A percentile compares a stretch with the other conserved stretches of the same genome.
These are phyloP conservation scores for Craspedostauros australis DNA, from an alignment of 108 stramenopile genomes.

Conservation along the genomic window DNA sequence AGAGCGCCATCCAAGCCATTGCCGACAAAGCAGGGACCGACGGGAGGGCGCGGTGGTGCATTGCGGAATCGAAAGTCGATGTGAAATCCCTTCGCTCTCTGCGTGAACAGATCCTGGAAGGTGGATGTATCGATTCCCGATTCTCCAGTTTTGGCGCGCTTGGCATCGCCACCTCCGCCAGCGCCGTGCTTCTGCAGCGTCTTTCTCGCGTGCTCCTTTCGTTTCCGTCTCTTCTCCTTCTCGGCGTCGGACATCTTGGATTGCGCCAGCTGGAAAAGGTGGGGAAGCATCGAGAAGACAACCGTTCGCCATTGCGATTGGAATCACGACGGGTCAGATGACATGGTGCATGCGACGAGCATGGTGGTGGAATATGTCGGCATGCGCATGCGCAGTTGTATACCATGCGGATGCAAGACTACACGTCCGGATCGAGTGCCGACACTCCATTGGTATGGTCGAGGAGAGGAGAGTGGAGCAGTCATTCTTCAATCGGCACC, in stretches of 20 bases:
- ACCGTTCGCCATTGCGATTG: not conserved
- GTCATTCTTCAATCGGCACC: no score
- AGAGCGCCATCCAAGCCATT: slow-evolving; percentile 65
- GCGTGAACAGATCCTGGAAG: slow-evolving; percentile 68
- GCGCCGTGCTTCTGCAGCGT: slow-evolving; percentile 25
- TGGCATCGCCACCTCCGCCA: slow-evolving; percentile 13
- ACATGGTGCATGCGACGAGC: not conserved
- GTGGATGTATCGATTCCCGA: slow-evolving; percentile 32
- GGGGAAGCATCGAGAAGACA: not conserved
- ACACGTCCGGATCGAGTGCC: no score
- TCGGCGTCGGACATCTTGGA: slow-evolving; percentile 52
- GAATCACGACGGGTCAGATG: not conserved
- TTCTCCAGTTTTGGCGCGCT: slow-evolving; percentile 2
- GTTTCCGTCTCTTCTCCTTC: slow-evolving; percentile 64
- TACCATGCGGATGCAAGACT: no score
- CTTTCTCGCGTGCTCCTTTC: slow-evolving; percentile 61
- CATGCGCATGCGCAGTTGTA: no score
- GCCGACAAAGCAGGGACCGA: slow-evolving; percentile 84
- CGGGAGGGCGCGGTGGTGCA: slow-evolving; percentile 85
- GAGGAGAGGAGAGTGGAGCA: no score
- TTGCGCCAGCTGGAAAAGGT: slow-evolving; percentile 40
- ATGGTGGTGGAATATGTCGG: not conserved
- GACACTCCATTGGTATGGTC: no score
- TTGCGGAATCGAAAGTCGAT: slow-evolving; percentile 80
- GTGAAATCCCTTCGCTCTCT: slow-evolving; percentile 77